Evolutionary conservation across 495 filamentous ascomycete species (phyloP), one percentile per base, ranked within the genome.

Genomic region (Recurvomyces mirabilis): DNA sequence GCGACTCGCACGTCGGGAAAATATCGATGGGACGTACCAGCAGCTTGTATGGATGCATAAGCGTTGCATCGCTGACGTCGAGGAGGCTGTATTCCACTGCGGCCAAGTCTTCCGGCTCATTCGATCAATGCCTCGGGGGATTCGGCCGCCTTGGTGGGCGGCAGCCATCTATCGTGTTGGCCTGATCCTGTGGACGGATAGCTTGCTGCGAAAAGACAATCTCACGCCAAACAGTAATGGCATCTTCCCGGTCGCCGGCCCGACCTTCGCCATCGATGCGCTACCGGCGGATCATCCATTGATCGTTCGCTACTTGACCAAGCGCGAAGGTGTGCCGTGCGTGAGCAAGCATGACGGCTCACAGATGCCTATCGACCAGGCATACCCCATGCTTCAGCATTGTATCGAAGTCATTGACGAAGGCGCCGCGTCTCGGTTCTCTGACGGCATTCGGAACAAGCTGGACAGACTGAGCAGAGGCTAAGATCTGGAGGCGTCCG

Each of bases 41-140:
- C 68, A 74, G 34, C 51, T 70, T 14, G 50, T 64, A 2, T 60
- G 64, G 45, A 58, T 64, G 0, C 64, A 74, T 54, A 68, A 68
- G 46, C 64, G 64, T 18, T 73, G 71, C 63, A 69, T 79, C 44
- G 63, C 61, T 41, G 64, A 72, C 42, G 64, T 65, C 31, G 69
- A 75, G 45, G 67, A 76, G 42, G 69, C 75, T 18, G 59, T 78
- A 33, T 72, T 72, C 59, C 76, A 79, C 54, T 72, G 67, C 53
- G 76, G 77, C 1, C 77, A 80, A 57, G 67, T 78, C 1, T 57
- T 72, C 31, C 65, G 72, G 4, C 63, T 75, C 1, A 43, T 79
- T 23, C 58, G 67, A 3, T 45, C 47, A 6, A 65, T 66, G 60
- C 55, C 60, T 1, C 46, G 52, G 14, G 54, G 57, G 18, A 57